Evolutionary conservation across 805 yeast species (phyloP).

Genomic region (Teunomyces lycoperdinae): DNA sequence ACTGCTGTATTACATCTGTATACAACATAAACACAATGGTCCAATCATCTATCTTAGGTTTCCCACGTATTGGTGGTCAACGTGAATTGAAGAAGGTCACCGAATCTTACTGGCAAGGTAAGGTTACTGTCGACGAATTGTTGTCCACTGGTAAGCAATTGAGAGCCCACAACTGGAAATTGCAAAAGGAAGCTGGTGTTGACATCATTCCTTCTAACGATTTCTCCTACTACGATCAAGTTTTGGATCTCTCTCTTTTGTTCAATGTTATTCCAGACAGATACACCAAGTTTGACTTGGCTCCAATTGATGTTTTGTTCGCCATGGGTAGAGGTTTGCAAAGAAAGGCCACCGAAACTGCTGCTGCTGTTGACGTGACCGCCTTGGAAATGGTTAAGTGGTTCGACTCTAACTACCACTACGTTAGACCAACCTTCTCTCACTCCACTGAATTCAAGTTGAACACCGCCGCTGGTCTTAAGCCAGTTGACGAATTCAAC

Average conservation of each 20-base stretch:
- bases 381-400: constrained; percentile 99
- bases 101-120: constrained; percentile 98
- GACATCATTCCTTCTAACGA: constrained; percentile 97
- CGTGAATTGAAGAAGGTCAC: constrained; percentile 99
- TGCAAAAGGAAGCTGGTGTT: constrained; percentile 96
- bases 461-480: constrained; percentile 66
- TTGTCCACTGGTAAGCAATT: constrained; percentile 91
- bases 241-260: constrained; percentile 84
- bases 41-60: constrained; percentile 95
- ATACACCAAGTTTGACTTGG: constrained; percentile 87
- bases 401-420: constrained; percentile 99
- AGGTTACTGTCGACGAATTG: constrained; percentile 81
- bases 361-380: constrained; percentile 93
- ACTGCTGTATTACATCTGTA: constrained; percentile 2
- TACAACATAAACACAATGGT: constrained; percentile 58
- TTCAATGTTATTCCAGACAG: constrained; percentile 97
- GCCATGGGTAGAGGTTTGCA: constrained; percentile 99
- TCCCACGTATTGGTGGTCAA: constrained; percentile 99
- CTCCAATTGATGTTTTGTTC: constrained; percentile 87
- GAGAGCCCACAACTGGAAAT: constrained; percentile 96
- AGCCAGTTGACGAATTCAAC: constrained; percentile 95
- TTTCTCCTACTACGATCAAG: constrained; percentile 97
- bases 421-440: constrained; percentile 98
- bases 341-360: constrained; percentile 85
- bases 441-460: constrained; percentile 93